Evolutionary conservation across 164 flowering plant genomes (phyloP).

Genomic region (Platanus orientalis): DNA sequence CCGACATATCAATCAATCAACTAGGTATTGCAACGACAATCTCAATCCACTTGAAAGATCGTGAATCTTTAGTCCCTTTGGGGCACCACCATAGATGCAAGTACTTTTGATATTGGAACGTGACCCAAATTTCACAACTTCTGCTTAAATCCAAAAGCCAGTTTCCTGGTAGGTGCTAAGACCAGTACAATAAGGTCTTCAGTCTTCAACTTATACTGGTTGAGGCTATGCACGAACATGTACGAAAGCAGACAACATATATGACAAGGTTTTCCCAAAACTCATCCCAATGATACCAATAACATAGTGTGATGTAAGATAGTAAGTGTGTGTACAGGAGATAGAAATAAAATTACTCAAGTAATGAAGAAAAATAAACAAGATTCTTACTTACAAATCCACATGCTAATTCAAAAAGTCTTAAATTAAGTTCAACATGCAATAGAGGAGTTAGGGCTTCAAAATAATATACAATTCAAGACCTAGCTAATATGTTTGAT

Average conservation of each 20-base stretch:
- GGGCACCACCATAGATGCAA: conserved; percentile 95
- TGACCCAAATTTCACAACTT: conserved; percentile 73
- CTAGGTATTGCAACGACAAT: conserved; percentile 98
- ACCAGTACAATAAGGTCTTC: conserved; percentile 84
- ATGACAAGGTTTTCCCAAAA: conserved; percentile 93
- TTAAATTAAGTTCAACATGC: no score
- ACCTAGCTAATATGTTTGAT: no score
- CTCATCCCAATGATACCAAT: conserved; percentile 98
- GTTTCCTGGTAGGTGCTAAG: conserved; percentile 90
- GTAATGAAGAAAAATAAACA: no score
- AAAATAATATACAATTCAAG: no score
- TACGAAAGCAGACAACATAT: conserved; percentile 82
- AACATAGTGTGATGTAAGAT: conserved; percentile 86
- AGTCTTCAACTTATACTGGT: conserved; percentile 76
- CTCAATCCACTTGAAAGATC: conserved; percentile 89
- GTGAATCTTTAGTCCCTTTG: conserved; percentile 96
- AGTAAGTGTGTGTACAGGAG: no score
- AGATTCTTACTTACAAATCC: no score
- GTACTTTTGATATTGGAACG: conserved; percentile 63
- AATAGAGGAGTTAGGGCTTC: no score
- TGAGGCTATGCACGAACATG: conserved; percentile 94
- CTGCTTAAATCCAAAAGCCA: conserved; percentile 93
- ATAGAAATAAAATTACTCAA: no score
- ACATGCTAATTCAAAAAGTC: no score
- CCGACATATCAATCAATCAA: conserved; percentile 91